These are phyloP conservation scores for Crithidia mellificae DNA, from an alignment of 208 protist genomes.

Conservation along the genomic window DNA sequence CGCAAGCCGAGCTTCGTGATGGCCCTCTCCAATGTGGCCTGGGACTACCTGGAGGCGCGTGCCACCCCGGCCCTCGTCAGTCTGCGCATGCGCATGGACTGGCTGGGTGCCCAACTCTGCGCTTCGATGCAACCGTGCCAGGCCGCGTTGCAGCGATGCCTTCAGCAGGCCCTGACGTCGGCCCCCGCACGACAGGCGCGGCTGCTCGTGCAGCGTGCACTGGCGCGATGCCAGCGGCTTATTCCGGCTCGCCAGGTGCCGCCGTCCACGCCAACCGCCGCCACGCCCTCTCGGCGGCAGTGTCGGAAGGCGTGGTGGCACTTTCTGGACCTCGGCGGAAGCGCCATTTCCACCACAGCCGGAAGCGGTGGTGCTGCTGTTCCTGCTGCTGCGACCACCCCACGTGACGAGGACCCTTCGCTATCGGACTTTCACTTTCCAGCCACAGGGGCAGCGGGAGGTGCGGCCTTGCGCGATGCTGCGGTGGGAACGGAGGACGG, in stretches of 20 bases:
- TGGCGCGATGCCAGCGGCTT: background rate
- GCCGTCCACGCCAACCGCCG: background rate
- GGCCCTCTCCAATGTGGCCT: constrained; percentile 3
- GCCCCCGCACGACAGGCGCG: background rate
- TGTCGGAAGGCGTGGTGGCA: constrained; percentile 3
- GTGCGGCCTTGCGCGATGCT: background rate
- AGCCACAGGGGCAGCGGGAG: background rate
- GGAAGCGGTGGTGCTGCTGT: too few relatives aligned
- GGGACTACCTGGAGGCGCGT: constrained; percentile 8
- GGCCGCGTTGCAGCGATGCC: background rate
- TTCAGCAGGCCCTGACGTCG: background rate
- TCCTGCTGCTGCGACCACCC: too few relatives aligned
- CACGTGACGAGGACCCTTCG: too few relatives aligned
- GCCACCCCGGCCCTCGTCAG: constrained; percentile 2
- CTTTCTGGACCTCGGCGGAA: constrained; percentile 4
- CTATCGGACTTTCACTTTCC: too few relatives aligned
- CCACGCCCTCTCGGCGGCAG: background rate
- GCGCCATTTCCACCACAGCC: too few relatives aligned
- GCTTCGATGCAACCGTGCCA: background rate
- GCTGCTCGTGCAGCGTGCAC: background rate
- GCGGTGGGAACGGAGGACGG: background rate
- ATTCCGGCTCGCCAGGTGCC: background rate
- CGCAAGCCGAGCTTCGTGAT: constrained; percentile 13
- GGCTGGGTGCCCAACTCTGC: background rate
- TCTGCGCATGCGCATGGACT: background rate